These are phyloP conservation scores for Paulownia fortunei DNA, from an alignment of 257 asterid species.

Conservation along the genomic window DNA sequence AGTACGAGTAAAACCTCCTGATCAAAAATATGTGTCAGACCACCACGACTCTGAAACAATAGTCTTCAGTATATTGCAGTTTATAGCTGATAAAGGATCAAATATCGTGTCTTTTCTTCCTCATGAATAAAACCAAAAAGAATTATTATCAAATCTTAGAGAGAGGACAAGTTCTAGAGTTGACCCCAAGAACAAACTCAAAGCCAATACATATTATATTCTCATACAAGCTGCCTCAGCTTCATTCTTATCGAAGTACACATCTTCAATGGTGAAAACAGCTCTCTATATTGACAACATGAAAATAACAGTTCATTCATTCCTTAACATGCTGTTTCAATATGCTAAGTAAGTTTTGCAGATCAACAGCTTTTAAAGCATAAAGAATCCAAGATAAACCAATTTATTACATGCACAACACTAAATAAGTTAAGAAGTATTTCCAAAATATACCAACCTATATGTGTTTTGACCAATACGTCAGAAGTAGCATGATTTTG, in stretches of 20 bases:
- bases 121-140: not conserved
- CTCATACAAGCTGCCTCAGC: not conserved
- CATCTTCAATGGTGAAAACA: not conserved
- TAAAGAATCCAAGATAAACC: conserved; percentile 14
- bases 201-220: not conserved
- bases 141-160: not conserved
- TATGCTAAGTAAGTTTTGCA: not conserved
- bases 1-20: not conserved
- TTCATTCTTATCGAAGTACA: not conserved
- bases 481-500: not conserved
- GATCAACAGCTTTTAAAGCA: conserved; percentile 7
- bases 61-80: not conserved
- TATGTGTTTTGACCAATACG: not conserved
- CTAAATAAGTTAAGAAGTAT: not conserved
- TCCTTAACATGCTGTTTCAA: not conserved
- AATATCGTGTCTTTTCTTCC: not conserved
- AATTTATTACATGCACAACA: not conserved
- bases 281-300: not conserved
- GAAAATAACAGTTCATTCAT: not conserved
- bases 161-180: not conserved
- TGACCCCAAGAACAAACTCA: not conserved
- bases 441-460: not conserved
- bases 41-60: conserved; percentile 1
- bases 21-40: not conserved
- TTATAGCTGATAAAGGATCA: not conserved